These are phyloP conservation scores for Lachancea fermentati DNA, from an alignment of 805 yeast genomes.

Conservation along the genomic window DNA sequence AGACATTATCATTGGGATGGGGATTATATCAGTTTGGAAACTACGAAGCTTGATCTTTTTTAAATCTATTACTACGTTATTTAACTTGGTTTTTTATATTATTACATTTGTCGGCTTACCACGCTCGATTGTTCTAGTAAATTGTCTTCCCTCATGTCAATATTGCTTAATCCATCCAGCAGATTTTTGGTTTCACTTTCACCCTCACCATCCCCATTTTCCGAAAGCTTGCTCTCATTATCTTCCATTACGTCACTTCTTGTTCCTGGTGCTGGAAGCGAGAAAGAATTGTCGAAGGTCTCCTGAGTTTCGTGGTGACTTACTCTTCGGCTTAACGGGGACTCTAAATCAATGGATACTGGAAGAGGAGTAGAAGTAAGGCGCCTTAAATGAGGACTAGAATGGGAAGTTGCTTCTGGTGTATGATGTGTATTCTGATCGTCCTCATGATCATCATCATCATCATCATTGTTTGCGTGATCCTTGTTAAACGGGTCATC, in stretches of 20 bases:
- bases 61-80: background rate
- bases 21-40: slow-evolving; percentile 52
- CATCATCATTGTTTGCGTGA: slow-evolving; percentile 3
- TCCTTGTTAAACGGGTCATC: slow-evolving; percentile 49
- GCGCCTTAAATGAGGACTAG: slow-evolving; percentile 1
- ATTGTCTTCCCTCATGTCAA: background rate
- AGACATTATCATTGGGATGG: slow-evolving; percentile 54
- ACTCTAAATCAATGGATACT: background rate
- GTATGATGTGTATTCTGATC: slow-evolving; percentile 1
- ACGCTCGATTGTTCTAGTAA: background rate
- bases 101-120: background rate
- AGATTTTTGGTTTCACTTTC: slow-evolving; percentile 11
- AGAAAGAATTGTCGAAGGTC: slow-evolving; percentile 44
- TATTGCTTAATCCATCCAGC: slow-evolving; percentile 7
- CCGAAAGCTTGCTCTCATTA: background rate
- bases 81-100: background rate
- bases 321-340: background rate
- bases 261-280: slow-evolving; percentile 39
- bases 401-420: background rate
- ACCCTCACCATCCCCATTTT: slow-evolving; percentile 8
- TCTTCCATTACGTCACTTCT: background rate
- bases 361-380: slow-evolving; percentile 2
- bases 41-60: slow-evolving; percentile 8
- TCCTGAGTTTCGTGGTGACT: slow-evolving; percentile 5
- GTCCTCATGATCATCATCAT: slow-evolving; percentile 10